Evolutionary conservation across 257 asterid genomes (phyloP).

Genomic region (Solanum pinnatisectum): DNA sequence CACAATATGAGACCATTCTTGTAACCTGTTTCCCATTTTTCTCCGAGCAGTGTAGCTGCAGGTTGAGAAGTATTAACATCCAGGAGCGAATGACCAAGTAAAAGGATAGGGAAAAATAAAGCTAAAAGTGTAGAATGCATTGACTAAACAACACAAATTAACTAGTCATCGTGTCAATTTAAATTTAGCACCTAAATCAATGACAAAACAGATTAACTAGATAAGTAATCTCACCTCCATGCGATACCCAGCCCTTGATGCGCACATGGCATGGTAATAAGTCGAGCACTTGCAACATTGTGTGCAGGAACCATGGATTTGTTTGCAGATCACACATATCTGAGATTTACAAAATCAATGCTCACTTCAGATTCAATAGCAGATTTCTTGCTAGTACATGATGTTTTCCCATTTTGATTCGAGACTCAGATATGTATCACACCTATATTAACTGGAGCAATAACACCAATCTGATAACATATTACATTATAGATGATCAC

Average conservation of each 20-base stretch:
- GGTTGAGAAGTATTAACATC: slow-evolving; percentile 13
- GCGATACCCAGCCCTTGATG: slow-evolving; percentile 92
- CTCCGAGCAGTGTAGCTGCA: slow-evolving; percentile 92
- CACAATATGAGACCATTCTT: slow-evolving; percentile 90
- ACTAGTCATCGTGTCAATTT: background rate
- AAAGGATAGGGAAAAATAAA: background rate
- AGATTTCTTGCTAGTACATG: background rate
- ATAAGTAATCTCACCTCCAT: slow-evolving; percentile 75
- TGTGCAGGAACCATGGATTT: slow-evolving; percentile 98
- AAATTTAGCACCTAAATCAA: background rate
- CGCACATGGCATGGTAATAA: slow-evolving; percentile 91
- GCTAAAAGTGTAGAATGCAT: background rate
- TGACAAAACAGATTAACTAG: background rate
- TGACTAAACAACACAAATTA: background rate
- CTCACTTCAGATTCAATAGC: background rate
- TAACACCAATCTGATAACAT: background rate
- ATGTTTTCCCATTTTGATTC: background rate
- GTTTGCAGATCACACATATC: slow-evolving; percentile 99
- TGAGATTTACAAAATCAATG: slow-evolving; percentile 21
- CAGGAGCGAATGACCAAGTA: background rate
- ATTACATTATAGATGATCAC: background rate
- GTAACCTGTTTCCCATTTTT: slow-evolving; percentile 87
- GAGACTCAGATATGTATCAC: background rate
- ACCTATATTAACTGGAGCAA: background rate
- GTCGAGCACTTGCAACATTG: slow-evolving; percentile 95